Conservation (phyloP, 805 yeast genomes). For the Saccharomycopsis fodiens region DNA sequence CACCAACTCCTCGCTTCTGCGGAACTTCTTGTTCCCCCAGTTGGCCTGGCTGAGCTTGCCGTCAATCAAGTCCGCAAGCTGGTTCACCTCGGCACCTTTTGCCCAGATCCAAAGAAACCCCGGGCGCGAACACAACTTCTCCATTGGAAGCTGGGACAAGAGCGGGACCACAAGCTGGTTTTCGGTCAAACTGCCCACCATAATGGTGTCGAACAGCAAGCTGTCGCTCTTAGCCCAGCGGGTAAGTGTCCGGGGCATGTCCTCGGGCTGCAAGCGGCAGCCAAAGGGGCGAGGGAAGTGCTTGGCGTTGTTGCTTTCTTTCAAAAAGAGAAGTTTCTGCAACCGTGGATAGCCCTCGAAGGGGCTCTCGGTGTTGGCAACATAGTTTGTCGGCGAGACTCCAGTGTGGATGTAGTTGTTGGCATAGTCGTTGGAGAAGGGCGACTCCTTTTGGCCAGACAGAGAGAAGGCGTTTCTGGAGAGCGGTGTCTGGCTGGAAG, state of each 20-base stretch:
- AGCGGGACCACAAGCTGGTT: constrained; percentile 60
- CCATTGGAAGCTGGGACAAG: constrained; percentile 60
- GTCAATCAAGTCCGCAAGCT: constrained; percentile 44
- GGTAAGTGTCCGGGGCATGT: constrained; percentile 50
- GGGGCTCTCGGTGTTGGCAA: constrained; percentile 59
- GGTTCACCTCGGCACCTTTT: constrained; percentile 44
- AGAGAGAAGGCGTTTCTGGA: too few relatives aligned
- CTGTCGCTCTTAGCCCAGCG: constrained; percentile 53
- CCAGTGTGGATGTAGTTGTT: constrained; percentile 61
- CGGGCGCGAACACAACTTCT: constrained; percentile 70
- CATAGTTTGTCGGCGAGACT: constrained; percentile 50
- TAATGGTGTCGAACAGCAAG: constrained; percentile 76
- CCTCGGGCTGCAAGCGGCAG: constrained; percentile 40
- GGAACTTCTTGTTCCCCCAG: constrained; percentile 55
- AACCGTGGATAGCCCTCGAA: constrained; percentile 84
- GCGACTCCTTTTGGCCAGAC: too few relatives aligned
- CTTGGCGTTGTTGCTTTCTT: constrained; percentile 45
- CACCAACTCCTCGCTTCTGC: constrained; percentile 85
- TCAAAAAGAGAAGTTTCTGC: constrained; percentile 57
- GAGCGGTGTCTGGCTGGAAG: too few relatives aligned
- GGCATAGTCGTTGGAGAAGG: constrained; percentile 58
- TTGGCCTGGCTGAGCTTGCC: constrained; percentile 30
- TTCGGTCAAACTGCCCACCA: constrained; percentile 82
- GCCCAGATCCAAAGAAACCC: constrained; percentile 85
- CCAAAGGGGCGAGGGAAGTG: constrained; percentile 64